phyloP scores from a whole-genome alignment of 108 stramenopile species.

The Skeletonema menzelii region DNA sequence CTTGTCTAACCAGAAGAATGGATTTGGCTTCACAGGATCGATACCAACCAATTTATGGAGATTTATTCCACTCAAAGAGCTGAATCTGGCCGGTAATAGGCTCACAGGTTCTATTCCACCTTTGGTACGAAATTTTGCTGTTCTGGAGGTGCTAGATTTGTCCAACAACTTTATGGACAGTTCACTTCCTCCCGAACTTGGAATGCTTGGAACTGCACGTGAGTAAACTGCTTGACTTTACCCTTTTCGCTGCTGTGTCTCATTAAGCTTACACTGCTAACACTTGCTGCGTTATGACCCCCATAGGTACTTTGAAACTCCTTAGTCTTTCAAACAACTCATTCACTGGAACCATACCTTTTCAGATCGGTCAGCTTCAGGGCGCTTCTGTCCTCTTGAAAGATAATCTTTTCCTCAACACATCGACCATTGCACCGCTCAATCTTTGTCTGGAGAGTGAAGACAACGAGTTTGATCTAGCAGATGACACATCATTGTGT shows the following conservation, averaged over 20 bases:
- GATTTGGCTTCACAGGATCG: constrained; percentile 16
- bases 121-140: not conserved
- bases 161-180: not conserved
- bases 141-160: not conserved
- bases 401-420: not conserved
- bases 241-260: too few relatives aligned
- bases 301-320: too few relatives aligned
- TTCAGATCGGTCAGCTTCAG: not conserved
- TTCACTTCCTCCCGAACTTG: not conserved
- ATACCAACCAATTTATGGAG: constrained; percentile 7
- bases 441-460: not conserved
- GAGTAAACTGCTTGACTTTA: too few relatives aligned
- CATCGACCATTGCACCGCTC: not conserved
- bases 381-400: not conserved
- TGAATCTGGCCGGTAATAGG: not conserved
- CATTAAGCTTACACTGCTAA: not conserved
- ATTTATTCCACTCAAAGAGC: not conserved
- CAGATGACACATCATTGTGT: not conserved
- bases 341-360: not conserved
- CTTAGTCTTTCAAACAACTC: not conserved
- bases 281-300: not conserved
- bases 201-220: not conserved
- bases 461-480: not conserved
- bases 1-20: not conserved
- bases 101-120: not conserved